Percentiles rank a stretch among this genome's conserved stretches.
phyloP scores from a whole-genome alignment of 2,329 filamentous ascomycete species.

The Beauveria scarabaeidicola region DNA sequence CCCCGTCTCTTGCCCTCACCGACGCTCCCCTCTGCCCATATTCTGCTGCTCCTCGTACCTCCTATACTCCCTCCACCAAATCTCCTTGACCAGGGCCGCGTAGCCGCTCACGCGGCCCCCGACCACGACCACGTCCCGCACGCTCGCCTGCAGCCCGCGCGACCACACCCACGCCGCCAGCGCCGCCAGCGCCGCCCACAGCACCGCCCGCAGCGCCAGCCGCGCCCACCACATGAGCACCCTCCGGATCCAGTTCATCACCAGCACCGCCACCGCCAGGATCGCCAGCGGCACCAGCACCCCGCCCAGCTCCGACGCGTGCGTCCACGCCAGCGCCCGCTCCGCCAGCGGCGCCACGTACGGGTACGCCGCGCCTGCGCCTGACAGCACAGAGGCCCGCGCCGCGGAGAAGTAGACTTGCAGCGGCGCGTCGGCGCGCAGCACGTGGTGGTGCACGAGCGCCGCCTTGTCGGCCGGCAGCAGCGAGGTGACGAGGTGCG shows the following conservation, averaged over 20 bases:
- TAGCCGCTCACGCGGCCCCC: constrained; percentile 37
- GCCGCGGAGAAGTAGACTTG: constrained; percentile 31
- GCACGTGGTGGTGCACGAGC: constrained; percentile 38
- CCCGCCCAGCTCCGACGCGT: constrained; percentile 26
- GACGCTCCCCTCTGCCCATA: constrained; percentile 13
- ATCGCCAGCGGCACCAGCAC: constrained; percentile 25
- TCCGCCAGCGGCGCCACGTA: constrained; percentile 36
- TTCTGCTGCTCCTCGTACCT: constrained; percentile 43
- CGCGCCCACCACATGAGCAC: constrained; percentile 69
- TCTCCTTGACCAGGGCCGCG: constrained; percentile 38
- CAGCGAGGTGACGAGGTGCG: constrained; percentile 29
- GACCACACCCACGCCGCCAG: constrained; percentile 51
- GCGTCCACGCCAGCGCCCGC: constrained; percentile 25
- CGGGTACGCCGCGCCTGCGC: constrained; percentile 28
- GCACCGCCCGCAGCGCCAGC: constrained; percentile 52
- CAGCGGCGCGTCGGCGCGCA: constrained; percentile 37
- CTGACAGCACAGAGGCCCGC: constrained; percentile 20
- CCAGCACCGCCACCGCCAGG: constrained; percentile 48
- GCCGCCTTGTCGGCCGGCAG: constrained; percentile 37
- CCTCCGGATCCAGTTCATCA: constrained; percentile 63
- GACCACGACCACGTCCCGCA: constrained; percentile 45
- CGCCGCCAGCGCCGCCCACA: constrained; percentile 54
- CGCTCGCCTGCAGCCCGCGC: constrained; percentile 56
- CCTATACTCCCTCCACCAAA: constrained; percentile 51
- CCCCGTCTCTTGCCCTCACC: background rate